phyloP scores from a whole-genome alignment of 202 grass and related monocot genomes.

The Zoysia matrella region DNA sequence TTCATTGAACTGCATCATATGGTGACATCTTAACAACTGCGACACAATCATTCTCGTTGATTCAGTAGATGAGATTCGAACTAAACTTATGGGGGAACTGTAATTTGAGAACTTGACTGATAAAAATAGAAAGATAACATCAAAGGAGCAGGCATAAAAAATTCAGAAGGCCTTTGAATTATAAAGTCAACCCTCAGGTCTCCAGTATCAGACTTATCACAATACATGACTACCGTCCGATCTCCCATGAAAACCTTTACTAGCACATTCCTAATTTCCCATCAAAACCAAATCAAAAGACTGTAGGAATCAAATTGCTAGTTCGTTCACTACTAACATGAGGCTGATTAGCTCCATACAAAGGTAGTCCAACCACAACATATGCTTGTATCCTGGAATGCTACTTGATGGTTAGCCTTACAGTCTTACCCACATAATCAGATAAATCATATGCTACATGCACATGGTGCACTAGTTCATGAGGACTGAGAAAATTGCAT shows the following conservation, averaged over 20 bases:
- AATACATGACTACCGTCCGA: background rate
- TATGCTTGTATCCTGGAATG: background rate
- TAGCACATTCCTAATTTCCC: background rate
- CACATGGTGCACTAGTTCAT: background rate
- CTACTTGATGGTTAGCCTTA: conserved; percentile 11
- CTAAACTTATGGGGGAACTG: background rate
- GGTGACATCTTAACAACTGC: conserved; percentile 25
- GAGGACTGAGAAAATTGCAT: background rate
- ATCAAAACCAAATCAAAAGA: background rate
- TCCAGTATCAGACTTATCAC: background rate
- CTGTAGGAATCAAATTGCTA: background rate
- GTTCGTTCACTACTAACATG: background rate
- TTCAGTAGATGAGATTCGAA: background rate
- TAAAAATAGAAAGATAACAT: background rate
- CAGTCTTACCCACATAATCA: background rate
- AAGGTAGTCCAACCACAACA: background rate
- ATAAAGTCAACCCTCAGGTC: background rate
- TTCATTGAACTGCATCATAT: background rate
- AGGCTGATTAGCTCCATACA: background rate
- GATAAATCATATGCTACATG: background rate
- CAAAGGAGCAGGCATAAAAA: background rate
- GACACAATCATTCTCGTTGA: background rate
- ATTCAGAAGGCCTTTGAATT: background rate
- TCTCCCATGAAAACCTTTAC: conserved; percentile 3
- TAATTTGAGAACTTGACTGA: background rate